Evolutionary conservation across 345 rosid genomes (phyloP), one percentile per base, ranked within the genome.

Genomic region (Adansonia digitata): DNA sequence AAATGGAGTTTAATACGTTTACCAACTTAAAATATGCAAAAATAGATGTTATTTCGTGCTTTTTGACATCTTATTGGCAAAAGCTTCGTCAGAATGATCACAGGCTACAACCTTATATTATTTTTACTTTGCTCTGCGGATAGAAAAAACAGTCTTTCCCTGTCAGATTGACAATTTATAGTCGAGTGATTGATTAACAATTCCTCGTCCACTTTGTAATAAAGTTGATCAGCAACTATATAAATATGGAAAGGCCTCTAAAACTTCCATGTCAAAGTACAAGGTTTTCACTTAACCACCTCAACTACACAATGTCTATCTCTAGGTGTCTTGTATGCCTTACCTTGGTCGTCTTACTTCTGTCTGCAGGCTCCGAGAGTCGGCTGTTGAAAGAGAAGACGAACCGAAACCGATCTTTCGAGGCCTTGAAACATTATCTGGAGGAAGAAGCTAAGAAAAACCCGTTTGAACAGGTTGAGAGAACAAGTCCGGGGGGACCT

Each of bases 401-500:
- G 74, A 72, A 46, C 55, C 49, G 77, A 22, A 69, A 63, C n/a
- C 22, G 42, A 24, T 55, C 80, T n/a, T 69, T 78, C 43, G 76
- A 69, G 45, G 64, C 65, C 34, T 64, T 64, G 69, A 37, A 29
- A 53, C 27, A 64, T 13, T n/a, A 31, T 5, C 64, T 79, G 51
- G 61, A 73, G 5, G 76, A 72, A 59, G 80, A 71, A 56, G 76
- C 74, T 7, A 24, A 49, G n/a, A 61, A 35, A 18, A 51, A 10
- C 46, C 27, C 37, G 14, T 5, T 1, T 37, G 10, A 37, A 20
- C 60, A 53, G 29, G 1, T 15, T 64, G 13, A n/a, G 45, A 37
- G 69, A 64, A 6, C 42, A 7, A 84, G 88, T 57, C 92, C 92
- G 0, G 90, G 88, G 13, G 90, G 92, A 6, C 90, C 90, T 31